phyloP scores from a whole-genome alignment of 805 yeast species.

The Wickerhamomyces strasburgensis region DNA sequence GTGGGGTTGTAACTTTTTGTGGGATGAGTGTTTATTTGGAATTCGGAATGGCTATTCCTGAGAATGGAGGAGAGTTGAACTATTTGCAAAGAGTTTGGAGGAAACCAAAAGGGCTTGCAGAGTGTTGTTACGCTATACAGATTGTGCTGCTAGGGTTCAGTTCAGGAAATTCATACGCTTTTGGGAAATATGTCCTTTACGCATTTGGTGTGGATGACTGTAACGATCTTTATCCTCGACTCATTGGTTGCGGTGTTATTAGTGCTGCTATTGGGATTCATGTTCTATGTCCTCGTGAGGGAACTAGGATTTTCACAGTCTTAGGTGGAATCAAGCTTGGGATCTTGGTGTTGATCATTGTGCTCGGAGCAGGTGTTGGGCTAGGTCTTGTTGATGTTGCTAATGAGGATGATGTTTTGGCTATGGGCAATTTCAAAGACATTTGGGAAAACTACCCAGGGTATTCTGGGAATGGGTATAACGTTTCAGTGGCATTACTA shows the following conservation, averaged over 20 bases:
- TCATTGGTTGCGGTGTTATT: constrained; percentile 45
- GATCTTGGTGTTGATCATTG: constrained; percentile 44
- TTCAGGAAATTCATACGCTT: constrained; percentile 60
- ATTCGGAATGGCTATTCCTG: constrained; percentile 60
- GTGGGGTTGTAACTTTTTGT: constrained; percentile 52
- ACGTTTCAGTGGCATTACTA: constrained; percentile 50
- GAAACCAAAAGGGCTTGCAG: constrained; percentile 48
- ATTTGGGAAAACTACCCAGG: constrained; percentile 36
- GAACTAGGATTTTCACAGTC: constrained; percentile 46
- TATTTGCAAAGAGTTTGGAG: constrained; percentile 55
- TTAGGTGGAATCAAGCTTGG: constrained; percentile 51
- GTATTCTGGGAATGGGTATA: constrained; percentile 40
- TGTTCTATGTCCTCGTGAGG: constrained; percentile 41
- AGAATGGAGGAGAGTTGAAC: constrained; percentile 66
- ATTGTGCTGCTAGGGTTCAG: constrained; percentile 57
- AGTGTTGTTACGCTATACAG: constrained; percentile 45
- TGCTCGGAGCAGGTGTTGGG: constrained; percentile 40
- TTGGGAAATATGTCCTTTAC: constrained; percentile 52
- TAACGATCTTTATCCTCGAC: constrained; percentile 33
- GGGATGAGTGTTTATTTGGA: constrained; percentile 57
- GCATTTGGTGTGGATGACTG: constrained; percentile 36
- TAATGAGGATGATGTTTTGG: constrained; percentile 6
- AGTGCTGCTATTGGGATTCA: constrained; percentile 45
- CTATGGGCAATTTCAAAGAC: constrained; percentile 29
- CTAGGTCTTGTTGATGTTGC: constrained; percentile 28